Evolutionary conservation across 2,329 filamentous ascomycete species (phyloP).

Genomic region (Aspergillus cejpii): DNA sequence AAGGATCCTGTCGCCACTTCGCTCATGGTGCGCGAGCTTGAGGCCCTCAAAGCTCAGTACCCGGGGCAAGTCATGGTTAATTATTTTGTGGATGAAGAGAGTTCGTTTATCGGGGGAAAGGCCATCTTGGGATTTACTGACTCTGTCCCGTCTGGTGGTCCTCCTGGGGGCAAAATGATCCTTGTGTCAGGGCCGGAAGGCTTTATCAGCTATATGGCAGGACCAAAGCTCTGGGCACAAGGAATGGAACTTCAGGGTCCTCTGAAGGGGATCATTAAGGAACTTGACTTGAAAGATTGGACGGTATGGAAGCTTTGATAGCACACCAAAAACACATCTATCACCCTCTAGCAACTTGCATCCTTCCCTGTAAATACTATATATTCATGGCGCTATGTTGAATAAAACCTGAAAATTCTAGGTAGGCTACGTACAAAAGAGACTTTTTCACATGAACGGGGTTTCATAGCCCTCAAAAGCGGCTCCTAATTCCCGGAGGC

Average conservation of each 20-base stretch:
- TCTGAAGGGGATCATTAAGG: slow-evolving; percentile 60
- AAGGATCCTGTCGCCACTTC: slow-evolving; percentile 11
- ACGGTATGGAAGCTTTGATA: slow-evolving; percentile 53
- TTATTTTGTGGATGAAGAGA: slow-evolving; percentile 78
- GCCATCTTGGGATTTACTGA: slow-evolving; percentile 41
- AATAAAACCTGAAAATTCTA: slow-evolving; percentile 1
- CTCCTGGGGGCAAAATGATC: slow-evolving; percentile 49
- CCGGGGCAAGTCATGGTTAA: slow-evolving; percentile 56
- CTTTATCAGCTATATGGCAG: slow-evolving; percentile 74
- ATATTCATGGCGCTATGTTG: slow-evolving; percentile 2
- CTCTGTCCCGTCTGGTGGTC: slow-evolving; percentile 19
- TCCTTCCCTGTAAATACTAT: neutral
- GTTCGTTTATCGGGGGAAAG: slow-evolving; percentile 54
- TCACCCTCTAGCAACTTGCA: neutral
- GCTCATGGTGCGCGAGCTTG: slow-evolving; percentile 56
- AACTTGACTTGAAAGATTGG: slow-evolving; percentile 54
- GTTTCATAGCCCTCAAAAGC: neutral
- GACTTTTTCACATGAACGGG: neutral
- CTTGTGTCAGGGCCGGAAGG: slow-evolving; percentile 86
- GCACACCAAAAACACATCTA: neutral
- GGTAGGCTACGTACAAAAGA: neutral
- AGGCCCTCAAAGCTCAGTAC: slow-evolving; percentile 54
- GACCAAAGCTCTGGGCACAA: slow-evolving; percentile 66
- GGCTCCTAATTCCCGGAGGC: slow-evolving; percentile 27
- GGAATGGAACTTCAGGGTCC: slow-evolving; percentile 69